phyloP scores from a whole-genome alignment of 495 filamentous ascomycete genomes.

The Penicillium waksmanii region DNA sequence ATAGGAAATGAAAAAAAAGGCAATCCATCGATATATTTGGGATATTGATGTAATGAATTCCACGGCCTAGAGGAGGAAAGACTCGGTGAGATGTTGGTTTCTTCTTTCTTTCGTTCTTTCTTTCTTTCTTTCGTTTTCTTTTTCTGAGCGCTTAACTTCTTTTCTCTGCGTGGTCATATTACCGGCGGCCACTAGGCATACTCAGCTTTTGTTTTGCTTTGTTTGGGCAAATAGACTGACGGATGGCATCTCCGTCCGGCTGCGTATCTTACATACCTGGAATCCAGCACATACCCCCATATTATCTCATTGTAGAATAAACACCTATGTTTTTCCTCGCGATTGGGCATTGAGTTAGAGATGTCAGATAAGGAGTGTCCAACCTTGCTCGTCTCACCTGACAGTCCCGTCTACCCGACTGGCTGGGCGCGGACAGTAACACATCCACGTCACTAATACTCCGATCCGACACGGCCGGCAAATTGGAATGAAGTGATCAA shows the following conservation, averaged over 20 bases:
- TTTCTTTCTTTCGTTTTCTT: too few relatives aligned
- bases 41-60: background rate
- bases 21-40: slow-evolving; percentile 4
- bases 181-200: background rate
- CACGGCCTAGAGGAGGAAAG: background rate
- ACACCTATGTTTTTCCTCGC: background rate
- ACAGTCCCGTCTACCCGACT: background rate
- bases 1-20: slow-evolving; percentile 39
- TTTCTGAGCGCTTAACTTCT: background rate
- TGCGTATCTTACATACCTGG: background rate
- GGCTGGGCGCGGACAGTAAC: background rate
- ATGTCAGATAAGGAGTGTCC: background rate
- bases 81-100: too few relatives aligned
- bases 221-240: slow-evolving; percentile 6
- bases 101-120: too few relatives aligned
- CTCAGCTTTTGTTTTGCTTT: background rate
- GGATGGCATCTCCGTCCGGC: slow-evolving; percentile 1
- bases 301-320: background rate
- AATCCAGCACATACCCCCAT: background rate
- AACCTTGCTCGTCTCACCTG: background rate
- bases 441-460: background rate
- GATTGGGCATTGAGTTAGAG: background rate
- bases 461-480: background rate
- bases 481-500: too few relatives aligned
- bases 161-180: background rate